Evolutionary conservation across 139 green algal genomes (phyloP), one percentile per base, ranked within the genome.

Genomic region (Micractinium conductrix): DNA sequence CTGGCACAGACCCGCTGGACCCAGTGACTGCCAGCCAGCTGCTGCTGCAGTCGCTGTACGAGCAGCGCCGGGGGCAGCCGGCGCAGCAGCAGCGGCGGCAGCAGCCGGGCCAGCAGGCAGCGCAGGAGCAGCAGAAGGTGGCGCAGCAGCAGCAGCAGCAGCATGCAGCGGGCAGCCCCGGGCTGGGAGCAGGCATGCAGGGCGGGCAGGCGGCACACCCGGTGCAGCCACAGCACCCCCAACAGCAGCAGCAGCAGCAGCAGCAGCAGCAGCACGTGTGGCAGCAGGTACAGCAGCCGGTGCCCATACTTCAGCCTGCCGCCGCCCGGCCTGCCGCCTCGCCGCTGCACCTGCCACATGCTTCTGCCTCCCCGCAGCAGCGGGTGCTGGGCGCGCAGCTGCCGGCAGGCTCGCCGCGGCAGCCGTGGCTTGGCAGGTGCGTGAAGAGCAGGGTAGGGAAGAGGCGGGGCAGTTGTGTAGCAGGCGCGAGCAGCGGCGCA

Each of bases 21-120:
- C 73, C 62, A 0, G 42, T 89, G 67, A 65, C 80, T 22, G 60
- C 38, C 62, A 87, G 74, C 55, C 85, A 89, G 73, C 80, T 89
- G 21, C 60, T 87, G 72, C 85, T 86, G 81, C 81, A 86, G 73
- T 60, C 43, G 10, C 30, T 60, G n/a, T 73, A 83, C 21, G 50
- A 53, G 79, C 42, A 65, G 17, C 44, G 79, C 26, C 22, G 35
- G 5, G 3, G 17, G 73, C 45, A 58, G 38, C 26, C 42, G 40
- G 35, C 40, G 55, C 37, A 71, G 37, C 10, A 35, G 37, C 76
- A 71, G 26, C 38, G 40, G 12, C 62, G 43, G 70, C 70, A 28
- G 70, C 45, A 35, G 7, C 70, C 9, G 9, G 42, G 0, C 26
- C 69, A 55, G 69, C 43, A 76, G 40, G 26, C 17, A 40, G 40